Percentiles rank a stretch among this genome's conserved stretches.
Conservation (phyloP, 345 rosid genomes). For the Camelina laxa region DNA sequence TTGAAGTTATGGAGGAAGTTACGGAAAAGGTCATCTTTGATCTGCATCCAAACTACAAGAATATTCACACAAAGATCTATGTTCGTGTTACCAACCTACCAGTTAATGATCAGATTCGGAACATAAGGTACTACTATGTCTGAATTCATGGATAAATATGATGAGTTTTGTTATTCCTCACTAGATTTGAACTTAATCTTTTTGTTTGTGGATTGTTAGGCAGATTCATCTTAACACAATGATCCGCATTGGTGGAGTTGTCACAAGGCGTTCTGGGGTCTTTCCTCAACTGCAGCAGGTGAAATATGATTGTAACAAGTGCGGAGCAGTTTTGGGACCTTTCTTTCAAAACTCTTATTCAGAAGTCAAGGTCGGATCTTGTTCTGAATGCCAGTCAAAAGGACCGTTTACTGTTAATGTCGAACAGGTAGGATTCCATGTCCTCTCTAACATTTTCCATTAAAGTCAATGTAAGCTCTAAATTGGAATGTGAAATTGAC, state of each 20-base stretch:
- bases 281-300: constrained; percentile 99
- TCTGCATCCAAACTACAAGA: constrained; percentile 85
- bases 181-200: constrained; percentile 15
- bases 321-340: constrained; percentile 90
- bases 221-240: constrained; percentile 96
- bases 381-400: constrained; percentile 97
- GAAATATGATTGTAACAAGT: constrained; percentile 95
- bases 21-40: constrained; percentile 77
- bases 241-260: constrained; percentile 99
- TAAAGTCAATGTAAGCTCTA: background rate
- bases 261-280: constrained; percentile 96
- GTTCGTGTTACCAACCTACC: constrained; percentile 88
- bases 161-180: background rate
- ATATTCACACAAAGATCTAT: constrained; percentile 84
- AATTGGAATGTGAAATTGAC: constrained; percentile 4
- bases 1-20: constrained; percentile 97
- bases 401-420: constrained; percentile 95
- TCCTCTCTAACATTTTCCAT: constrained; percentile 18
- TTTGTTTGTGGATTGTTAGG: constrained; percentile 50
- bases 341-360: constrained; percentile 97
- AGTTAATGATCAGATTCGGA: constrained; percentile 92
- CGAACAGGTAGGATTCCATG: constrained; percentile 68
- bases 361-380: constrained; percentile 98
- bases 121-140: constrained; percentile 64
- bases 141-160: background rate